A percentile compares a stretch with the other conserved stretches of the same genome.
Conservation (phyloP, 192 early-diverging fungal species). For the Coemansia sp. region DNA sequence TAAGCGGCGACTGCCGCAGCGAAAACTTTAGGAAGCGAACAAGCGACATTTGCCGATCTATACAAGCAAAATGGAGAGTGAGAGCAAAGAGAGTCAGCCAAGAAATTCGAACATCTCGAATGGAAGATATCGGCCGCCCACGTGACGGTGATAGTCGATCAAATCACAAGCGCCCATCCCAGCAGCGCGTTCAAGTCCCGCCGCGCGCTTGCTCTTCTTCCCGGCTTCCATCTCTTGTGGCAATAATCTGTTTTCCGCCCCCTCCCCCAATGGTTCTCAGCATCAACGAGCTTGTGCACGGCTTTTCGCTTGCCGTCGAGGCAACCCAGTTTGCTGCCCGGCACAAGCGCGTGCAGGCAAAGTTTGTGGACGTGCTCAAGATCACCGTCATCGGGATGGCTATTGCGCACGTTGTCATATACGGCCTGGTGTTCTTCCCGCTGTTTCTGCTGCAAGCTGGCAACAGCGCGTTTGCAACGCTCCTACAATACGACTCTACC, state of each 20-base stretch:
- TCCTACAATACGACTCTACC: constrained; percentile 29
- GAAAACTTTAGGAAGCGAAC: constrained; percentile 39
- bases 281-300: constrained; percentile 15
- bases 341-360: constrained; percentile 31
- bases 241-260: no score
- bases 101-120: not conserved
- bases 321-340: constrained; percentile 28
- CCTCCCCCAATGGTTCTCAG: constrained; percentile 20
- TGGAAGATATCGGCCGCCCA: no score
- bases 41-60: constrained; percentile 30
- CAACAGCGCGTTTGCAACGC: constrained; percentile 13
- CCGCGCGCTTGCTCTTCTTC: no score
- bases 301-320: constrained; percentile 32
- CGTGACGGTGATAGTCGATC: no score
- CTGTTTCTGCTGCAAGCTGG: constrained; percentile 26
- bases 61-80: not conserved
- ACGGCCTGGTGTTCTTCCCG: constrained; percentile 28
- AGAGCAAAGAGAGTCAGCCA: not conserved
- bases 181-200: no score
- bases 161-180: no score
- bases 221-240: no score
- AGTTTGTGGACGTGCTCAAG: constrained; percentile 27
- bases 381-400: constrained; percentile 27
- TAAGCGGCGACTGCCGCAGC: constrained; percentile 36
- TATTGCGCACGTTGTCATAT: constrained; percentile 14